These are phyloP conservation scores for Rubus parviflorus DNA, from an alignment of 306 rosid species.

Conservation along the genomic window DNA sequence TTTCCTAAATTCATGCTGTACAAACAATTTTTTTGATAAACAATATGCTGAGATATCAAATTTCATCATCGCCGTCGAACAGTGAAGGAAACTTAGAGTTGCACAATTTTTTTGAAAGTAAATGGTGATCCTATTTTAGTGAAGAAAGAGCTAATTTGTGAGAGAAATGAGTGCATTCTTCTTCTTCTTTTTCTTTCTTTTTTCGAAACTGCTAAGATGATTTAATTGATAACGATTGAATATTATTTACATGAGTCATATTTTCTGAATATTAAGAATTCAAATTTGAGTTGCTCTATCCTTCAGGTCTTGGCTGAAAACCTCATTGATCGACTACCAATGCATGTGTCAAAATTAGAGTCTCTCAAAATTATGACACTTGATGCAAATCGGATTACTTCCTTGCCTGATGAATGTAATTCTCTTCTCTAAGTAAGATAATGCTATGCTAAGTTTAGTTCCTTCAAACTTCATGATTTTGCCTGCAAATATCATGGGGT, in stretches of 20 bases:
- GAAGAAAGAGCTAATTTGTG: background rate
- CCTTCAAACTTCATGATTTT: slow-evolving; percentile 11
- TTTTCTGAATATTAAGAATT: background rate
- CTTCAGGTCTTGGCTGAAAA: slow-evolving; percentile 75
- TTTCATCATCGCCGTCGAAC: background rate
- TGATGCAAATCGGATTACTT: slow-evolving; percentile 74
- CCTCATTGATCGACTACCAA: slow-evolving; percentile 77
- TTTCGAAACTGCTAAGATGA: no score
- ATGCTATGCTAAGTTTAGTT: slow-evolving; percentile 2
- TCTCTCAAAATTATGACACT: slow-evolving; percentile 78
- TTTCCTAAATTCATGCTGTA: background rate
- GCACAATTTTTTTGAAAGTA: no score
- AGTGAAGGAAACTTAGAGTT: no score
- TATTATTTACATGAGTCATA: background rate
- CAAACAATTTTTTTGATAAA: background rate
- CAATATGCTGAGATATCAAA: background rate
- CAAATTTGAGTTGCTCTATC: slow-evolving; percentile 25
- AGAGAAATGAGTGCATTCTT: background rate
- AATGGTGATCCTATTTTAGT: no score
- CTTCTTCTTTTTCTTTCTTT: background rate
- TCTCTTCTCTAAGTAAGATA: slow-evolving; percentile 50
- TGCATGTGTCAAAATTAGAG: slow-evolving; percentile 87
- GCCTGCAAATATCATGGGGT: slow-evolving; percentile 2
- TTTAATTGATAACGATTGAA: background rate
- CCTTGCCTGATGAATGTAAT: slow-evolving; percentile 98